These are phyloP conservation scores for Aspergillus panamensis DNA, from an alignment of 495 filamentous ascomycete species.

Conservation along the genomic window DNA sequence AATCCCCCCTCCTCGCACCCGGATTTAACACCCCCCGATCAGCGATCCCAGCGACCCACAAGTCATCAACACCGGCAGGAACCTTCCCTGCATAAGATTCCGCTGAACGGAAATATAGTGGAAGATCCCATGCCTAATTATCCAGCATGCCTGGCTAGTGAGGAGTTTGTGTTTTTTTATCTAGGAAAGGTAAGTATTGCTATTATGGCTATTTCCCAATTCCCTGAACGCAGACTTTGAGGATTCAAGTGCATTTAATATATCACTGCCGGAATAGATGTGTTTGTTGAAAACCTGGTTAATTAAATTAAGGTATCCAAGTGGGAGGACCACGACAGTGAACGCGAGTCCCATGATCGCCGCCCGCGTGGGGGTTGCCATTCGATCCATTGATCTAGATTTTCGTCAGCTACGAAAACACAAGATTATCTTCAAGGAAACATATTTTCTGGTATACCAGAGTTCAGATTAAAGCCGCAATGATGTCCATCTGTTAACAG, in stretches of 20 bases:
- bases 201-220: background rate
- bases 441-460: too few species aligned
- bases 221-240: background rate
- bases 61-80: constrained; percentile 33
- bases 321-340: constrained; percentile 43
- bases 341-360: constrained; percentile 44
- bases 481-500: too few species aligned
- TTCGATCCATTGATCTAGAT: too few species aligned
- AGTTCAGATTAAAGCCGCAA: too few species aligned
- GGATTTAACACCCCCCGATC: background rate
- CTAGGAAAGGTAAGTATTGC: background rate
- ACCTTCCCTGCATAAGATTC: constrained; percentile 26
- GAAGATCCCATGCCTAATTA: constrained; percentile 30
- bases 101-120: constrained; percentile 28
- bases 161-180: constrained; percentile 16
- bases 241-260: background rate
- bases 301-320: constrained; percentile 35
- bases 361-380: too few species aligned
- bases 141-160: constrained; percentile 24
- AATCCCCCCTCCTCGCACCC: too few species aligned
- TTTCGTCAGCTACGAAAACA: too few species aligned
- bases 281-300: constrained; percentile 18
- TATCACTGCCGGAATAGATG: background rate
- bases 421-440: too few species aligned
- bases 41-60: constrained; percentile 14